A percentile compares a stretch with the other conserved stretches of the same genome.
phyloP scores from a whole-genome alignment of 139 green algal species.

The Chlorella vulgaris region DNA sequence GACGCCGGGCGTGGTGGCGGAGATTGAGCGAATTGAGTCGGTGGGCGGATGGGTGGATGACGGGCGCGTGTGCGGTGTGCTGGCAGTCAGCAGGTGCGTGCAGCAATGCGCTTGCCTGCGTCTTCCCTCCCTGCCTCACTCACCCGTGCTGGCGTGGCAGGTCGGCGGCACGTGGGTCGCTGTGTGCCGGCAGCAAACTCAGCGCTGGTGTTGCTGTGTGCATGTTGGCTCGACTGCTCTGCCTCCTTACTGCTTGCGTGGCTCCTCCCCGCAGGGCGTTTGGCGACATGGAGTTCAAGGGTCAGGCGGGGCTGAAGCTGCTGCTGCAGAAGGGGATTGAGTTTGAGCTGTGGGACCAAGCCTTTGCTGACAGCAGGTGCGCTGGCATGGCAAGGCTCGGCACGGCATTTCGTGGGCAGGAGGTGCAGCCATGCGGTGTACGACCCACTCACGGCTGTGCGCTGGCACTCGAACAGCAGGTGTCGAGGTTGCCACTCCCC shows the following conservation, averaged over 20 bases:
- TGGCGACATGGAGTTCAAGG: constrained; percentile 79
- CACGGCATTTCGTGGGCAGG: too few species aligned
- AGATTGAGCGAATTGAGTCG: constrained; percentile 53
- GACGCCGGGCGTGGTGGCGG: constrained; percentile 37
- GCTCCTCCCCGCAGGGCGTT: constrained; percentile 60
- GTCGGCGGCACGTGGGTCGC: background rate
- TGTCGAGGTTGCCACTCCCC: background rate
- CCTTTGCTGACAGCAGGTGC: constrained; percentile 50
- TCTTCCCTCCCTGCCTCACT: background rate
- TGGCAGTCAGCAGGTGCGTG: constrained; percentile 65
- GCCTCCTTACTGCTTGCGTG: background rate
- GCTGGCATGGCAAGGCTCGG: background rate
- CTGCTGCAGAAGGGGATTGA: constrained; percentile 56
- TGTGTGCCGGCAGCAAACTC: too few species aligned
- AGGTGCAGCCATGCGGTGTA: too few species aligned
- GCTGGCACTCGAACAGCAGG: background rate
- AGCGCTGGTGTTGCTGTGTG: too few species aligned
- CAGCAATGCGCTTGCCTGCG: background rate
- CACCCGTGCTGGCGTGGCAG: too few species aligned
- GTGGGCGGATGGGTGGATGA: constrained; percentile 68
- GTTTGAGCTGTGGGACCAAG: constrained; percentile 50
- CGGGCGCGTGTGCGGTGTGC: constrained; percentile 77
- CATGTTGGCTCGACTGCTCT: too few species aligned
- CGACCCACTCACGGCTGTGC: background rate
- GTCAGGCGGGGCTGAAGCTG: constrained; percentile 38